Conservation (phyloP, 1,284 basidiomycete species). For the Malassezia psittaci region DNA sequence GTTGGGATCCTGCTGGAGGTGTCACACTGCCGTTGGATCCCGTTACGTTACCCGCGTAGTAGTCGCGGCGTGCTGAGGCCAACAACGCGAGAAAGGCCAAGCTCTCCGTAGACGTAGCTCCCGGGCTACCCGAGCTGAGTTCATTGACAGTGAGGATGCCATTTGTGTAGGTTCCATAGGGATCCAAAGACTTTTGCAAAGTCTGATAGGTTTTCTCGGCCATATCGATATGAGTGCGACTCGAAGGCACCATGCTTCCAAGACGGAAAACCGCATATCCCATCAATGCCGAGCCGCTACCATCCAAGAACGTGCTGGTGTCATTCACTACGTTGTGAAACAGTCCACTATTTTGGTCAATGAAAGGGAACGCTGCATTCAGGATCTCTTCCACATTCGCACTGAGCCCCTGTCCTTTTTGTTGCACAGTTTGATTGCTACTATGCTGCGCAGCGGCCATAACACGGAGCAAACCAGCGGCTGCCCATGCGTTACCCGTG, state of each 20-base stretch:
- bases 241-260: constrained; percentile 26
- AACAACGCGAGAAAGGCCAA: constrained; percentile 38
- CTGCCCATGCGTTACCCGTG: constrained; percentile 75
- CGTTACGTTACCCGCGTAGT: constrained; percentile 15
- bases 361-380: constrained; percentile 57
- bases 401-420: constrained; percentile 57
- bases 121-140: constrained; percentile 24
- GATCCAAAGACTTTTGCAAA: constrained; percentile 22
- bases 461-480: constrained; percentile 73
- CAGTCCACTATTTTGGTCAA: constrained; percentile 47
- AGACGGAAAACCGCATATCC: constrained; percentile 36
- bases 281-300: constrained; percentile 35
- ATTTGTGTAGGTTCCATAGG: constrained; percentile 23
- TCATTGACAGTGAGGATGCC: constrained; percentile 30
- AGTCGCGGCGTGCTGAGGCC: constrained; percentile 35
- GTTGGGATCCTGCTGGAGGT: neutral
- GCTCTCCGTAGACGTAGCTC: constrained; percentile 30
- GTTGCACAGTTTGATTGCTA: constrained; percentile 52
- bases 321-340: constrained; percentile 41
- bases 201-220: constrained; percentile 33
- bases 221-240: constrained; percentile 16
- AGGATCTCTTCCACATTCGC: constrained; percentile 66
- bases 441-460: constrained; percentile 63
- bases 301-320: constrained; percentile 26
- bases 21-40: constrained; percentile 3